phyloP scores from a whole-genome alignment of 352 stramenopile genomes.

The Thraustochytrium striatum region DNA sequence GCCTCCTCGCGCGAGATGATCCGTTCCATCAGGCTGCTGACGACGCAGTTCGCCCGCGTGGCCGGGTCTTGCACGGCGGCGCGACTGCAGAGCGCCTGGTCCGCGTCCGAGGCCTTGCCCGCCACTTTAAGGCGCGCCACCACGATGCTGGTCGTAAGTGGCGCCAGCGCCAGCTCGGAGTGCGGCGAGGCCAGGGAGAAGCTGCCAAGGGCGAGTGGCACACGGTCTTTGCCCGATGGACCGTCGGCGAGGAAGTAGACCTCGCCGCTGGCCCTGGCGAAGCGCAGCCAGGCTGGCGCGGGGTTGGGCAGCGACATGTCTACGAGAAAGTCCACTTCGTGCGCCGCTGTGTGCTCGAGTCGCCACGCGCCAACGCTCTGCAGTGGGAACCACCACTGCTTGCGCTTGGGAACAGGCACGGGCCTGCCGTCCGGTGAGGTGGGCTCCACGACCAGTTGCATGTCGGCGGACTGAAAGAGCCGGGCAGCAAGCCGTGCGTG shows the following conservation, averaged over 20 bases:
- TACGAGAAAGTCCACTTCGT: neutral
- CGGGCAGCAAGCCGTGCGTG: neutral
- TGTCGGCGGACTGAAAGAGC: neutral
- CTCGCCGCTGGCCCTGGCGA: neutral
- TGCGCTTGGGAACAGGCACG: neutral
- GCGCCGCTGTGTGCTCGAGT: slow-evolving; percentile 3
- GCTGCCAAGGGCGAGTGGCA: neutral
- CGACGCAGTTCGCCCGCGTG: slow-evolving; percentile 21
- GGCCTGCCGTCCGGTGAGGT: slow-evolving; percentile 10
- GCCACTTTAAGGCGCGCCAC: neutral
- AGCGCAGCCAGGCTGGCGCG: neutral
- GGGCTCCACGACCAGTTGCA: neutral
- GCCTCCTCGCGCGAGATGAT: slow-evolving; percentile 24
- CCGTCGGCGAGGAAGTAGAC: slow-evolving; percentile 11
- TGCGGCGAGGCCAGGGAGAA: neutral
- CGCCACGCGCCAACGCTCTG: slow-evolving; percentile 18
- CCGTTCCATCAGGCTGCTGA: slow-evolving; percentile 13
- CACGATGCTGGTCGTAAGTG: neutral
- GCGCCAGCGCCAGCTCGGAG: neutral
- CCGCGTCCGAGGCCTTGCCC: too few relatives aligned
- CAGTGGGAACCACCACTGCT: slow-evolving; percentile 41
- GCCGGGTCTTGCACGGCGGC: slow-evolving; percentile 8
- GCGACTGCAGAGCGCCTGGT: neutral
- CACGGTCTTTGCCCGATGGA: neutral
- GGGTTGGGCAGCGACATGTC: slow-evolving; percentile 34